Evolutionary conservation across 192 early-diverging fungal species (phyloP).

Genomic region (Dissophora ornata): DNA sequence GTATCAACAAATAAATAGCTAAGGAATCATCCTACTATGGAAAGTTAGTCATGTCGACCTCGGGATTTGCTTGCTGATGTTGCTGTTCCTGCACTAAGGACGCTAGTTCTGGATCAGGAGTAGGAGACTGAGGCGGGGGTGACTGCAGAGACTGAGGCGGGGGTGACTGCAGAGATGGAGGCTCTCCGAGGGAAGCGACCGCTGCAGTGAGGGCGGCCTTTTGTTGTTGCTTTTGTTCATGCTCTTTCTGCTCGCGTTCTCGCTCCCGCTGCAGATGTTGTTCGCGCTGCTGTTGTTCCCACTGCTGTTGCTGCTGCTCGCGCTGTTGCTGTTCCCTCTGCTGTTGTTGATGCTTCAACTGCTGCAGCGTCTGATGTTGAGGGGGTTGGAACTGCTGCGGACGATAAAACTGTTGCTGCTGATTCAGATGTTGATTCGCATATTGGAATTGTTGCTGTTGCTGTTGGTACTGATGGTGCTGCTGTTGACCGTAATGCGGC

Average conservation of each 20-base stretch:
- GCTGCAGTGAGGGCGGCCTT: too few species aligned
- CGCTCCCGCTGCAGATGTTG: slow-evolving; percentile 9
- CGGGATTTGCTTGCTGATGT: too few species aligned
- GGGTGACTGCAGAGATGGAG: too few species aligned
- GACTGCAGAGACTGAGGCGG: too few species aligned
- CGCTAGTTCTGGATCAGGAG: too few species aligned
- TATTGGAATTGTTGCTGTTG: slow-evolving; percentile 22
- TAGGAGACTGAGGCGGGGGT: too few species aligned
- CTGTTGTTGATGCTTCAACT: slow-evolving; percentile 32
- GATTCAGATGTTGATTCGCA: slow-evolving; percentile 3
- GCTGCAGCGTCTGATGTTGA: slow-evolving; percentile 41
- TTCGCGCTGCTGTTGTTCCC: slow-evolving; percentile 22
- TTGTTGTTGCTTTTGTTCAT: slow-evolving; percentile 7
- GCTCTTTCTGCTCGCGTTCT: not conserved
- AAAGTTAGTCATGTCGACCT: too few species aligned
- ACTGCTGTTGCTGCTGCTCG: slow-evolving; percentile 19
- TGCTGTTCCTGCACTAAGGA: too few species aligned
- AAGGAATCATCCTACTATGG: too few species aligned
- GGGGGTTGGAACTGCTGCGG: slow-evolving; percentile 30
- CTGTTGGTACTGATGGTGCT: slow-evolving; percentile 5
- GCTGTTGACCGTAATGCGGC: slow-evolving; percentile 7
- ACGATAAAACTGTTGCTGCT: slow-evolving; percentile 23
- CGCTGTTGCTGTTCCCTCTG: slow-evolving; percentile 24
- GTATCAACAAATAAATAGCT: too few species aligned
- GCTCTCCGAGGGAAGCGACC: too few species aligned